Percentiles rank a stretch among this genome's conserved stretches.
phyloP scores from a whole-genome alignment of 495 filamentous ascomycete genomes.

The Neurospora africana region DNA sequence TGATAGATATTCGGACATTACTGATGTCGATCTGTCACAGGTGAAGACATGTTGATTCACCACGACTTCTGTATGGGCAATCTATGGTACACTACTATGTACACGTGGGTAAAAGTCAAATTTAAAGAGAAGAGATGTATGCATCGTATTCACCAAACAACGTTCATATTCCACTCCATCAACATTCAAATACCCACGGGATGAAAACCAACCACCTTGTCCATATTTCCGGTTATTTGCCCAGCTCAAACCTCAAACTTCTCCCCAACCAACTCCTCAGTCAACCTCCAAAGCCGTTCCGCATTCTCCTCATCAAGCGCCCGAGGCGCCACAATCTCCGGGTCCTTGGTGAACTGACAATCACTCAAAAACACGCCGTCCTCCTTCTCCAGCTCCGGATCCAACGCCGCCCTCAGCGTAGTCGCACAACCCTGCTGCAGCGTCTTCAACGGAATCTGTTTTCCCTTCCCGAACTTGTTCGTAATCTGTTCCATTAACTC shows the following conservation, averaged over 20 bases:
- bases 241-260: slow-evolving; percentile 17
- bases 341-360: slow-evolving; percentile 20
- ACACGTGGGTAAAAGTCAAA: not conserved
- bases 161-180: not conserved
- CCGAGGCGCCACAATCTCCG: slow-evolving; percentile 25
- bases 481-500: slow-evolving; percentile 11
- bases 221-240: not conserved
- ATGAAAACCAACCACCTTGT: not conserved
- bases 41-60: not conserved
- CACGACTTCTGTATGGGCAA: not conserved
- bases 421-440: slow-evolving; percentile 33
- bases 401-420: slow-evolving; percentile 31
- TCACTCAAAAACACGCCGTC: slow-evolving; percentile 32
- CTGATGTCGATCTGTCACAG: not conserved
- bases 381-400: slow-evolving; percentile 19
- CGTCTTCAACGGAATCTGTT: slow-evolving; percentile 15
- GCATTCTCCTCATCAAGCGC: slow-evolving; percentile 36
- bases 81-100: too few species aligned
- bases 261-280: slow-evolving; percentile 33
- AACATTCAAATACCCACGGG: not conserved
- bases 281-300: slow-evolving; percentile 31
- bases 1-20: not conserved
- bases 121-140: not conserved
- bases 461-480: slow-evolving; percentile 18
- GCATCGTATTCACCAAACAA: not conserved